A percentile compares a stretch with the other conserved stretches of the same genome.
Conservation (phyloP, 305 asterid genomes). For the Solanum hybrid region DNA sequence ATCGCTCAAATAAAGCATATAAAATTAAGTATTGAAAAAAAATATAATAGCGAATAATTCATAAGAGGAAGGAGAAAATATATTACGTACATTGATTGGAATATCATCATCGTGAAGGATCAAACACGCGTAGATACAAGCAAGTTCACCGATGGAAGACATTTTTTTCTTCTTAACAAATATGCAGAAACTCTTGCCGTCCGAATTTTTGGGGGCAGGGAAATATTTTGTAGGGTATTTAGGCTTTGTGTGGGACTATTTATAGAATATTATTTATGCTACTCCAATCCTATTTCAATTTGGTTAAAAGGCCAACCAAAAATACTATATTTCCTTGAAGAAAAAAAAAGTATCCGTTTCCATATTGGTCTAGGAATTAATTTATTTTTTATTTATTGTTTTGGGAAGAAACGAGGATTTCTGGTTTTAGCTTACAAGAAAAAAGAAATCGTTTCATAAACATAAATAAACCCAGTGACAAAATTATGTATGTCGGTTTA, state of each 20-base stretch:
- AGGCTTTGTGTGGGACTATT: not conserved
- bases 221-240: not conserved
- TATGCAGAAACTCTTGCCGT: not conserved
- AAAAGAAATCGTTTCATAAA: too few species aligned
- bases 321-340: not conserved
- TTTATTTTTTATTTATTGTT: not conserved
- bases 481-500: not conserved
- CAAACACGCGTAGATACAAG: constrained; percentile 16
- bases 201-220: not conserved
- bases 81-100: constrained; percentile 12
- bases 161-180: not conserved
- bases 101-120: constrained; percentile 24
- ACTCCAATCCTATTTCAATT: not conserved
- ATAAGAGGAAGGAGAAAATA: not conserved
- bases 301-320: not conserved
- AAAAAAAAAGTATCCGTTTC: not conserved
- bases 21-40: too few species aligned
- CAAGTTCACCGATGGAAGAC: constrained; percentile 17
- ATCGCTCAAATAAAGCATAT: too few species aligned
- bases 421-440: not conserved
- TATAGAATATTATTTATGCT: not conserved
- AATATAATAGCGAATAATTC: not conserved
- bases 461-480: not conserved
- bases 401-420: not conserved
- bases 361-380: not conserved